A percentile compares a stretch with the other conserved stretches of the same genome.
These are phyloP conservation scores for Metschnikowia cerradonensis DNA, from an alignment of 805 yeast species.

Conservation along the genomic window DNA sequence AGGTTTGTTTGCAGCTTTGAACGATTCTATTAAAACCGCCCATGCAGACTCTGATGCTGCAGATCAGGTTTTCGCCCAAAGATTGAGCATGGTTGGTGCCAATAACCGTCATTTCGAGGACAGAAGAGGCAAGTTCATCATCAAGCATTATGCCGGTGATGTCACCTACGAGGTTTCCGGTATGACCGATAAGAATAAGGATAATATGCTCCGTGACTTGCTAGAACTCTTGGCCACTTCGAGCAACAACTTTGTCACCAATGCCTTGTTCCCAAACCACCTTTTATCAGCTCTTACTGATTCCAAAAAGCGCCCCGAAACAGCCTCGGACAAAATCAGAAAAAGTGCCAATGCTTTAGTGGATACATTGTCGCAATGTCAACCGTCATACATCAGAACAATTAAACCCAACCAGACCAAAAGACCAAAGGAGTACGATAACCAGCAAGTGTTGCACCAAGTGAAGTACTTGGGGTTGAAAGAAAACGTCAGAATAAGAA, in stretches of 20 bases:
- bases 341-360: slow-evolving; percentile 86
- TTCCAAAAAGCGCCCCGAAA: slow-evolving; percentile 80
- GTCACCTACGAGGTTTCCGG: slow-evolving; percentile 85
- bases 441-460: slow-evolving; percentile 88
- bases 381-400: slow-evolving; percentile 94
- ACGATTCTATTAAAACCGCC: slow-evolving; percentile 96
- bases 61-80: slow-evolving; percentile 91
- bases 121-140: slow-evolving; percentile 79
- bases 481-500: slow-evolving; percentile 93
- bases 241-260: slow-evolving; percentile 63
- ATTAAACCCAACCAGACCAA: slow-evolving; percentile 95
- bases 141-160: slow-evolving; percentile 98
- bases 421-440: slow-evolving; percentile 85
- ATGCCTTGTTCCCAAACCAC: slow-evolving; percentile 39
- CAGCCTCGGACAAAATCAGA: slow-evolving; percentile 94
- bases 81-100: slow-evolving; percentile 75
- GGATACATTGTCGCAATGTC: slow-evolving; percentile 82
- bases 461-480: slow-evolving; percentile 92
- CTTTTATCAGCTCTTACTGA: slow-evolving; percentile 39
- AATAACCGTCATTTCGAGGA: slow-evolving; percentile 84
- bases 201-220: slow-evolving; percentile 83
- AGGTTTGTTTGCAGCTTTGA: slow-evolving; percentile 92
- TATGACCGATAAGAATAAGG: slow-evolving; percentile 97
- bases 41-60: slow-evolving; percentile 97
- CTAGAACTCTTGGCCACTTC: slow-evolving; percentile 75